Evolutionary conservation across 2,329 filamentous ascomycete genomes (phyloP).

Genomic region (Dactylellina sp.): DNA sequence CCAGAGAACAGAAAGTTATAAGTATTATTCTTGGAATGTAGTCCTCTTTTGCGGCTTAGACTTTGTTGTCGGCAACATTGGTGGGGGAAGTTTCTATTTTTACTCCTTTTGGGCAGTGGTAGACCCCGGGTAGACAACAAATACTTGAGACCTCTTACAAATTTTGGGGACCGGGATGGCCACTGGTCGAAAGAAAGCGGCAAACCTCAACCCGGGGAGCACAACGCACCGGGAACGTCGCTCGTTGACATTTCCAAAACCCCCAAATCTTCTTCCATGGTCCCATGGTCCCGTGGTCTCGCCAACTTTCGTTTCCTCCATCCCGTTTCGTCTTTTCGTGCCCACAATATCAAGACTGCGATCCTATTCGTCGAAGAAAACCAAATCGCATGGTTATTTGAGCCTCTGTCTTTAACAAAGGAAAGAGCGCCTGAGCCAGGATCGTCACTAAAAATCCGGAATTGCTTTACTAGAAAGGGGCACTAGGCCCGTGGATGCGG

Average conservation of each 20-base stretch:
- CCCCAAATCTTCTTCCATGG: conserved; percentile 1
- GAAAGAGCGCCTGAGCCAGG: conserved; percentile 10
- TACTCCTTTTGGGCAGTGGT: conserved; percentile 22
- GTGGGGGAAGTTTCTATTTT: conserved; percentile 54
- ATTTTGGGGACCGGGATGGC: conserved; percentile 52
- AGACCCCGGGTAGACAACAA: conserved; percentile 45
- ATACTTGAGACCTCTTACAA: conserved; percentile 54
- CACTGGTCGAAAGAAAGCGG: conserved; percentile 3
- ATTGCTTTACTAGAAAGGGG: conserved; percentile 33
- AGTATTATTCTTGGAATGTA: conserved; percentile 45
- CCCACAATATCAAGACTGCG: neutral
- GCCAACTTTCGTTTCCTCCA: too few species aligned
- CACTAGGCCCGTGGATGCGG: conserved; percentile 32
- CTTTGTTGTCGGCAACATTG: conserved; percentile 6
- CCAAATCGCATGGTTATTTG: conserved; percentile 12
- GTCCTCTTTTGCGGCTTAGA: conserved; percentile 54
- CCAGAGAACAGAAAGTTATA: neutral
- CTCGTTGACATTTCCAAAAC: neutral
- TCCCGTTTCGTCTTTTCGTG: too few species aligned
- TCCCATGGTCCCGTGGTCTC: too few species aligned
- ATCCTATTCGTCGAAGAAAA: neutral
- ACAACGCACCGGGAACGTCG: conserved; percentile 6
- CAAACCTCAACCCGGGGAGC: neutral
- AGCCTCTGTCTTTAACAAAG: conserved; percentile 11
- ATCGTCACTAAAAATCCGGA: conserved; percentile 44